These are phyloP conservation scores for Aechmea fasciata DNA, from an alignment of 176 grass and related monocot genomes.

Conservation along the genomic window DNA sequence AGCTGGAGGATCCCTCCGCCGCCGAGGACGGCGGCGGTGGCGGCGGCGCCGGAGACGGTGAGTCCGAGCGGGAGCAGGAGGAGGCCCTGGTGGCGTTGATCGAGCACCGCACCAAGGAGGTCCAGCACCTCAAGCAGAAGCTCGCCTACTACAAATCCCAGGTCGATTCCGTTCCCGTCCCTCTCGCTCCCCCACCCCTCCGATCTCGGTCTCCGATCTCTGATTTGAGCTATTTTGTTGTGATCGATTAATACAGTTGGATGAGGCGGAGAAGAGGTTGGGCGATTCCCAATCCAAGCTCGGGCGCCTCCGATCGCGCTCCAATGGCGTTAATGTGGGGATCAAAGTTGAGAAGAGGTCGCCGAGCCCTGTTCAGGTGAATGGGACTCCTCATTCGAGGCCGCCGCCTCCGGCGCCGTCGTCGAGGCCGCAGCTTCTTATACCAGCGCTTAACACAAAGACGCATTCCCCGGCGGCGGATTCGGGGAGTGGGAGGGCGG, in stretches of 20 bases:
- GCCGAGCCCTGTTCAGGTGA: slow-evolving; percentile 2
- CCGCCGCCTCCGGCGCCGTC: slow-evolving; percentile 2
- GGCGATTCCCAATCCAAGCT: slow-evolving; percentile 39
- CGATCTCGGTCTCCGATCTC: not conserved
- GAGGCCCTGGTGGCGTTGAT: slow-evolving; percentile 32
- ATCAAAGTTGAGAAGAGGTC: slow-evolving; percentile 9
- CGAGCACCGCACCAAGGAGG: slow-evolving; percentile 32
- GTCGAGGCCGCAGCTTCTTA: slow-evolving; percentile 42
- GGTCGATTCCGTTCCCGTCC: not conserved
- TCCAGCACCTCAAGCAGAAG: slow-evolving; percentile 23
- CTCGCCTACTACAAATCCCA: slow-evolving; percentile 15
- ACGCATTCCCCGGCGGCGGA: not conserved
- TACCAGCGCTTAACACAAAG: slow-evolving; percentile 29
- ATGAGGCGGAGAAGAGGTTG: slow-evolving; percentile 45
- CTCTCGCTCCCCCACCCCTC: not conserved
- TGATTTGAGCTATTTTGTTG: slow-evolving; percentile 11
- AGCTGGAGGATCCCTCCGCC: slow-evolving; percentile 33
- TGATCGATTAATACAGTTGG: slow-evolving; percentile 32
- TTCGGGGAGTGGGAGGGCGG: slow-evolving; percentile 24
- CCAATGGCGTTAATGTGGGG: not conserved
- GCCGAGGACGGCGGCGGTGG: not conserved
- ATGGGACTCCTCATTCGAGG: slow-evolving; percentile 3
- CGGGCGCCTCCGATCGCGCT: slow-evolving; percentile 20
- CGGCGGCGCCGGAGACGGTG: not conserved
- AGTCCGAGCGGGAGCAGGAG: slow-evolving; percentile 20